Base-by-base conservation (phyloP, 1,284 basidiomycete species). In the Ceratobasidium sp. region DNA sequence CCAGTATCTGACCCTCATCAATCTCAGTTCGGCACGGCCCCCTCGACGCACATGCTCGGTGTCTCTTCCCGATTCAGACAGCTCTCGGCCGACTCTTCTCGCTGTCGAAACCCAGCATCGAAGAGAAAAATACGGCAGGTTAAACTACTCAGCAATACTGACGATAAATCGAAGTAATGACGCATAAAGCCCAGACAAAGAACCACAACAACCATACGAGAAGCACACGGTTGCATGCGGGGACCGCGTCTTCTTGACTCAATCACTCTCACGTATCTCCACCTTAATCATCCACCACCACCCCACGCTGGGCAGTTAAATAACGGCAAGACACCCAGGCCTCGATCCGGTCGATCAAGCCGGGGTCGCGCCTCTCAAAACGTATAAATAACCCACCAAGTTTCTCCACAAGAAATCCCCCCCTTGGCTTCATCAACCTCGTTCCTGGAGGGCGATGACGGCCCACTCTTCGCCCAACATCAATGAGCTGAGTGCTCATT, bases 381-480 rank as follows among this genome's bases (percentile, higher is more conserved):
- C 32, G 26, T 46, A 69, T 57, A 69, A 69, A 69, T 57, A 60
- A n/a, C 12, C 32, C n/a, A 8, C 41, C 26, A n/a, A 6, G 34
- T 57, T 45, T 10, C 16, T 30, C 45, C 23, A 10, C 18, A 4
- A 9, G 21, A 43, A 52, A 43, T 9, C 41, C 46, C 52, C 43
- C 39, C 30, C 41, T 36, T 34, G 18, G 32, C 18, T 41, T 62
- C 59, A 30, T 32, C 18, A 28, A 5, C 28, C 14, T n/a, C 10
- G 53, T 9, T 8, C 32, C 41, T 18, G 10, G 18, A 21, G 16
- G 41, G 39, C 36, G 28, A 69, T 69, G 65, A 69, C 52, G 2
- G 65, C 41, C 23, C 65, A 69, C 30, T 69, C 65, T n/a, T 69
- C 65, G 52, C 65, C 65, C 16, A 53, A 69, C 52, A 58, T 58